phyloP scores from a whole-genome alignment of 768 basidiomycete species.

The Lactifluus rugatus region DNA sequence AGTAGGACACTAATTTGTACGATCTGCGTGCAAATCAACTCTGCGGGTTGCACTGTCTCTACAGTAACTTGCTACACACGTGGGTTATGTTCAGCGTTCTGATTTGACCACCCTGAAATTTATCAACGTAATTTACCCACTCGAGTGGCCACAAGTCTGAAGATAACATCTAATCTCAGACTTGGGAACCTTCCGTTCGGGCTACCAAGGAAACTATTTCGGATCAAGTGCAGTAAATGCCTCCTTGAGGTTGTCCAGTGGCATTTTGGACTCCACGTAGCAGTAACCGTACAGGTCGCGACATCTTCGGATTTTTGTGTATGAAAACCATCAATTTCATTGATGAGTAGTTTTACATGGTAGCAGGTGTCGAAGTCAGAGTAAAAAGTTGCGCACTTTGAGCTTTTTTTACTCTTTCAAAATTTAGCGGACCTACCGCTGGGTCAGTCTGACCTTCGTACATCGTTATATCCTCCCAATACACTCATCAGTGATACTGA shows the following conservation, averaged over 20 bases:
- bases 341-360: no score
- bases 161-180: no score
- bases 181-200: no score
- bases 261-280: neutral
- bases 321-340: no score
- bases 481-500: neutral
- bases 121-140: neutral
- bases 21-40: neutral
- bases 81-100: neutral
- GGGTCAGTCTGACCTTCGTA: neutral
- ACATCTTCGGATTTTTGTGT: no score
- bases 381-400: neutral
- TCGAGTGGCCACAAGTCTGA: no score
- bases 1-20: neutral
- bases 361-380: neutral
- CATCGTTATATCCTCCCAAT: neutral
- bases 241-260: neutral
- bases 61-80: neutral
- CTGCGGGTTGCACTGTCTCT: neutral
- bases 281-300: neutral
- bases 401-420: neutral
- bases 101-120: neutral
- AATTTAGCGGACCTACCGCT: neutral
- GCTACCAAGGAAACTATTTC: neutral
- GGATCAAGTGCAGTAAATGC: neutral